Base-by-base conservation (phyloP, 2,329 filamentous ascomycete genomes). In the Cladorrhinum sp. region DNA sequence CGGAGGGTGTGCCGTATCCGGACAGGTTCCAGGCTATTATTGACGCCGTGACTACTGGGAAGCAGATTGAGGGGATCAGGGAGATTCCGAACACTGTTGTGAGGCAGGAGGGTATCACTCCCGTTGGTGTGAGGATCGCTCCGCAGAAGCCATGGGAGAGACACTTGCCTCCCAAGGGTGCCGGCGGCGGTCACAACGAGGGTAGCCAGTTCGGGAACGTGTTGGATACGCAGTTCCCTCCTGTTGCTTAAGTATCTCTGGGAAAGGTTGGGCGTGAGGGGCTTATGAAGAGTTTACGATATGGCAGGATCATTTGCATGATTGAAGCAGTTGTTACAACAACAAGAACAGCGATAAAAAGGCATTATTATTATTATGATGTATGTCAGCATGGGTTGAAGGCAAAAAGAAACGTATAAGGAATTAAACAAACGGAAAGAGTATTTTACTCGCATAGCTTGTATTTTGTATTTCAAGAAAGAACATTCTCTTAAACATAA, bases 1-100 rank as follows among this genome's bases (percentile, higher is more conserved):
- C 1, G 66, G 62, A 36, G 16, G 76, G 76, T 39, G 80, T 84
- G 51, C 89, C 91, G 1, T 96, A 96, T 69, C 92, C 92, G 2
- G 87, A 87, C 54, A 88, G 86, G 1, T 96, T 97, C 73, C 88
- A 90, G 7, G 87, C 94, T 66, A 92, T 97, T 64, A 88, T 96
- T 59, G 89, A 91, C 69, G 83, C 96, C 58, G 90, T 97, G 58
- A 90, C 91, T 23, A 87, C 86, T 26, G 92, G 92, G 57, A 86
- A 91, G 68, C 88, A 90, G 0, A 89, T 97, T 49, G 92, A 92
- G 1, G 93, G 93, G 0, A 96, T 97, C 70, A 87, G 87, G 67
- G 86, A 96, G 65, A 94, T 97, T 57, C 92, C 93, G 3, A 85
- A 91, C 66, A 95, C 88, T 0, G 79, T 96, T 4, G 79, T 93